phyloP scores from a whole-genome alignment of 2,329 filamentous ascomycete genomes.

The Colletotrichum limetticola region DNA sequence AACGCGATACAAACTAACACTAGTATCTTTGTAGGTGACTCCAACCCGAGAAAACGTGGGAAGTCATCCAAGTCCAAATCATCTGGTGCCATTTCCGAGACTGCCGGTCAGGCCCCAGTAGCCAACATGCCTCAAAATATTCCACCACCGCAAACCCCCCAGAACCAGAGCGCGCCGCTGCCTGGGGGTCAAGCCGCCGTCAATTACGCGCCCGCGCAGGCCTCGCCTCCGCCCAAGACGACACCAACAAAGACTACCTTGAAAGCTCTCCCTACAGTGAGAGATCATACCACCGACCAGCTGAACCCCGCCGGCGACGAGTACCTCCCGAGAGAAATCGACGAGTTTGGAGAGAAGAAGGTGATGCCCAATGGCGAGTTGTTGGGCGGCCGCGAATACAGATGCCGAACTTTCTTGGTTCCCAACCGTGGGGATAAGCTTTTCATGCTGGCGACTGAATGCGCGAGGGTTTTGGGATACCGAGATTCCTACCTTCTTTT shows the following conservation, averaged over 20 bases:
- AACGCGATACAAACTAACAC: constrained; percentile 41
- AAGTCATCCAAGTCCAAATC: constrained; percentile 71
- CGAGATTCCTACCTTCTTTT: constrained; percentile 98
- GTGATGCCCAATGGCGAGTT: constrained; percentile 86
- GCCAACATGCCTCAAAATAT: constrained; percentile 51
- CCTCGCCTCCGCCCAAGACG: constrained; percentile 76
- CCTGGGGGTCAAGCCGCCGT: constrained; percentile 52
- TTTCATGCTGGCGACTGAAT: constrained; percentile 99
- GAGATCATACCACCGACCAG: constrained; percentile 97
- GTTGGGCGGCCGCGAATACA: constrained; percentile 85
- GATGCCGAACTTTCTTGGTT: constrained; percentile 92
- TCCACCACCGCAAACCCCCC: constrained; percentile 65
- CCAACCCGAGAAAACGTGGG: constrained; percentile 66
- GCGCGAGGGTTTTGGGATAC: constrained; percentile 91
- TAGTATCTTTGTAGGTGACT: constrained; percentile 53
- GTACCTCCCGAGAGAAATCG: constrained; percentile 92
- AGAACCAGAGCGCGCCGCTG: constrained; percentile 59
- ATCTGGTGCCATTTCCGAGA: constrained; percentile 64
- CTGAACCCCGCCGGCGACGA: constrained; percentile 90
- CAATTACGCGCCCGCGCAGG: constrained; percentile 50
- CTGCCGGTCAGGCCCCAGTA: constrained; percentile 64
- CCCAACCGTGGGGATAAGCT: constrained; percentile 91
- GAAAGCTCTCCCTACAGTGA: constrained; percentile 93
- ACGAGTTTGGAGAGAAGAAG: constrained; percentile 95
- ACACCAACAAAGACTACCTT: constrained; percentile 86